A percentile compares a stretch with the other conserved stretches of the same genome.
Evolutionary conservation across 768 basidiomycete species (phyloP).

Genomic region (Amanita inopinata): DNA sequence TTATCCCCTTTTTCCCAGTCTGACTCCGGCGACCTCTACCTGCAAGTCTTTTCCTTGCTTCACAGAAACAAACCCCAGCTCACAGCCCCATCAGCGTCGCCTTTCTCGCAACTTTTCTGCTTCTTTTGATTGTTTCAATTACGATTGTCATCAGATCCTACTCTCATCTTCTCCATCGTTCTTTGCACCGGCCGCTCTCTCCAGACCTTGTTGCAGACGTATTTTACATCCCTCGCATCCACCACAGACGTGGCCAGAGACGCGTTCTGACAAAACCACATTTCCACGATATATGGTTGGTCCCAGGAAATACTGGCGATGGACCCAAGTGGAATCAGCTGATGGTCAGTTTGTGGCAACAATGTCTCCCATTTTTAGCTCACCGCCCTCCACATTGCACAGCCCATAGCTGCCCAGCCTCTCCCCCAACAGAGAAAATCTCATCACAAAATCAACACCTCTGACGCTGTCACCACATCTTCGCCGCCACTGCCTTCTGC

Average conservation of each 20-base stretch:
- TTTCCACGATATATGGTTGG: conserved; percentile 37
- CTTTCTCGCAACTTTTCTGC: conserved; percentile 61
- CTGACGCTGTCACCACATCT: too few relatives aligned
- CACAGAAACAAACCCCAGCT: conserved; percentile 5
- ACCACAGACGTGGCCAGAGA: conserved; percentile 28
- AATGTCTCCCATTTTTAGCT: conserved; percentile 8
- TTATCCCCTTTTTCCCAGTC: conserved; percentile 7
- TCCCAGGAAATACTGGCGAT: conserved; percentile 14
- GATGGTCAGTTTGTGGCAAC: conserved; percentile 26
- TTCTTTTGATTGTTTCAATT: conserved; percentile 56
- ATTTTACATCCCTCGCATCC: conserved; percentile 29
- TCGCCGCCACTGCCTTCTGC: too few relatives aligned
- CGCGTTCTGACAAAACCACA: conserved; percentile 40
- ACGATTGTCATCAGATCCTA: conserved; percentile 58
- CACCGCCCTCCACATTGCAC: conserved; percentile 11
- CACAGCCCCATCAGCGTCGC: conserved; percentile 38
- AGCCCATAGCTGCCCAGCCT: conserved; percentile 32
- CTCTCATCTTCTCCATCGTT: conserved; percentile 40
- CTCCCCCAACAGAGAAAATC: conserved; percentile 22
- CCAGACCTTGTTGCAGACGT: conserved; percentile 44
- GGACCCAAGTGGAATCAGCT: conserved; percentile 36
- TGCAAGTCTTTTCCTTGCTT: conserved; percentile 20
- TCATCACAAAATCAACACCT: too few relatives aligned
- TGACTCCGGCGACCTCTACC: conserved; percentile 32
- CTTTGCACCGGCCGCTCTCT: conserved; percentile 45